phyloP scores from a whole-genome alignment of 2,329 filamentous ascomycete genomes.

The Monosporascus cannonballus region DNA sequence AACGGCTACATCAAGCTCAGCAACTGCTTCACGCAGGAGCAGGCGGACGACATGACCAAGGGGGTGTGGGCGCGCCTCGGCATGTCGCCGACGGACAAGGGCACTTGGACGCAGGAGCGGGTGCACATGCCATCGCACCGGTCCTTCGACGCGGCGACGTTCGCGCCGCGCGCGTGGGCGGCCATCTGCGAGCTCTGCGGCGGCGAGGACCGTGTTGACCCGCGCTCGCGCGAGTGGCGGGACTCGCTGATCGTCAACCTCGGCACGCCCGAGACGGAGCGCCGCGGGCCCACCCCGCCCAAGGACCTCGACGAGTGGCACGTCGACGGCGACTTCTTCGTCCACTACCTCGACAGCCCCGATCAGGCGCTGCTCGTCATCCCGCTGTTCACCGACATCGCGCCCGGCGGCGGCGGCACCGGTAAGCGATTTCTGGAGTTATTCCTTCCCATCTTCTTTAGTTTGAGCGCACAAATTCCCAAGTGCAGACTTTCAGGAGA shows the following conservation, averaged over 20 bases:
- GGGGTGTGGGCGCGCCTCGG: conserved; percentile 60
- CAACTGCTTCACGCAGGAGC: conserved; percentile 34
- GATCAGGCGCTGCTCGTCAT: conserved; percentile 66
- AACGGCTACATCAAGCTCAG: conserved; percentile 50
- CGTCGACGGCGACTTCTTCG: conserved; percentile 67
- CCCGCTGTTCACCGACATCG: conserved; percentile 60
- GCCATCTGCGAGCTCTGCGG: conserved; percentile 62
- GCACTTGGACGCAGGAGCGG: conserved; percentile 57
- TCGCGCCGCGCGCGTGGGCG: conserved; percentile 60
- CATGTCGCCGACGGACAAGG: conserved; percentile 56
- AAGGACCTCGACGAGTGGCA: conserved; percentile 56
- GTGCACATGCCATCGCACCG: conserved; percentile 60
- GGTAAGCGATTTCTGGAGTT: conserved; percentile 5
- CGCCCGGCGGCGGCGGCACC: conserved; percentile 55
- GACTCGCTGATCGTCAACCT: conserved; percentile 67
- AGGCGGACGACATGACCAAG: conserved; percentile 25
- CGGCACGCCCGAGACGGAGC: conserved; percentile 47
- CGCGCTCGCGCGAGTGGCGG: conserved; percentile 50
- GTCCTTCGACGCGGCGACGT: conserved; percentile 44
- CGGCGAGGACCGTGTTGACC: conserved; percentile 48
- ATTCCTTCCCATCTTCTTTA: no score
- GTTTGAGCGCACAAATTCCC: no score
- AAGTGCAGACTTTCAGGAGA: no score
- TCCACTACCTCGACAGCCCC: conserved; percentile 64
- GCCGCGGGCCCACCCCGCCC: conserved; percentile 39